A percentile compares a stretch with the other conserved stretches of the same genome.
Evolutionary conservation across 805 yeast genomes (phyloP).

Genomic region (Tanozyma kutaoensis): DNA sequence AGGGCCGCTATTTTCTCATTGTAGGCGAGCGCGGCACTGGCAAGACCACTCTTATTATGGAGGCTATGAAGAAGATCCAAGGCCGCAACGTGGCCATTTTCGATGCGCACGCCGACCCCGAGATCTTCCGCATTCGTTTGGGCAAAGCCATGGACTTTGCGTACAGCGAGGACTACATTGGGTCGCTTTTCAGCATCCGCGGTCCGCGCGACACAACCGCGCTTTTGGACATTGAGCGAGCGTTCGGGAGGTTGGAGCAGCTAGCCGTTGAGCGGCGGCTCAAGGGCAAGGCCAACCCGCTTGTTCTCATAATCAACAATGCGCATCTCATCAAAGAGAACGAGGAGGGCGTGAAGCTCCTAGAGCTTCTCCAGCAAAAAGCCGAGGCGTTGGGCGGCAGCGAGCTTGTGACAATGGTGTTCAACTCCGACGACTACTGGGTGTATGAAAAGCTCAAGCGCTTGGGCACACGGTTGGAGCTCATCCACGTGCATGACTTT

Average conservation of each 20-base stretch:
- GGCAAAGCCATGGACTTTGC: constrained; percentile 67
- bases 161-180: constrained; percentile 72
- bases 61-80: constrained; percentile 49
- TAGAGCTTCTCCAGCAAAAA: constrained; percentile 70
- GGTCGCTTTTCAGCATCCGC: constrained; percentile 63
- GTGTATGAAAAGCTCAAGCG: constrained; percentile 62
- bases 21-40: constrained; percentile 87
- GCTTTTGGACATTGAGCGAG: constrained; percentile 68
- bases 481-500: constrained; percentile 56
- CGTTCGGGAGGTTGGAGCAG: constrained; percentile 62
- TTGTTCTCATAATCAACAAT: constrained; percentile 59
- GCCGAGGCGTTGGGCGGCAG: constrained; percentile 71
- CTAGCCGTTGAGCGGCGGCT: constrained; percentile 43
- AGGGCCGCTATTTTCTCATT: constrained; percentile 57
- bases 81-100: constrained; percentile 56
- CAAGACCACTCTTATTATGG: constrained; percentile 62
- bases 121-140: constrained; percentile 60
- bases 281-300: constrained; percentile 33
- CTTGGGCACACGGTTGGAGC: constrained; percentile 62
- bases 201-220: constrained; percentile 86
- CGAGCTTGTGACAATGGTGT: constrained; percentile 55
- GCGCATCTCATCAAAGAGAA: constrained; percentile 66
- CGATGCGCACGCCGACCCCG: constrained; percentile 82
- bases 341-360: constrained; percentile 56
- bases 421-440: constrained; percentile 82